Base-by-base conservation (phyloP, 1,284 basidiomycete species). In the Pulchroboletus neoregius region DNA sequence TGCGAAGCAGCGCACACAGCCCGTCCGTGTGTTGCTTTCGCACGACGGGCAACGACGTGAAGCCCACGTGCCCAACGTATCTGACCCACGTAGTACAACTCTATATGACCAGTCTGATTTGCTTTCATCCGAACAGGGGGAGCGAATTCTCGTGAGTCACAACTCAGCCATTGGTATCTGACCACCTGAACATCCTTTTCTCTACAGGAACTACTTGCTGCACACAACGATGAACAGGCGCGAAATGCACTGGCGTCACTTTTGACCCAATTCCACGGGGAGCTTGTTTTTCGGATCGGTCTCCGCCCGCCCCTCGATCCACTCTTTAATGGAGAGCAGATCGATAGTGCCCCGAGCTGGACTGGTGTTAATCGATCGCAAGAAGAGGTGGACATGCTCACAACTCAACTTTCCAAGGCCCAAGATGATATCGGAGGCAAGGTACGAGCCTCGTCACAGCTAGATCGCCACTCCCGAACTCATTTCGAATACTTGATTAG, bases 391-490 rank as follows among this genome's bases (percentile, higher is more conserved):
- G 68, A 76, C n/a, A 59, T 49, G 3, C 61, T 87, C 12, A 65
- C 66, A 24, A 55, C 65, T 6, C 67, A 66, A 52, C 62, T 87
- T 32, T 69, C 64, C 3, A 68, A 65, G 26, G 67, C 70, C 1
- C 79, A 81, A 0, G 84, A 87, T 49, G 86, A 88, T 56, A 72
- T 89, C 27, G 87, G 87, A 15, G 87, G 84, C 22, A 85, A 87
- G 72, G 87, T 87, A 37, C 30, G 60, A 45, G n/a, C n/a, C n/a
- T 44, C 41, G 5, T 30, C 27, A 11, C 12, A 16, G 2, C 32
- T 32, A 34, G 39, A 23, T 23, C 22, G 15, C 20, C 35, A 12
- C 20, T 12, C 35, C 8, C 3, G 15, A 36, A 34, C 43, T 52
- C 32, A 46, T 48, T 39, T 6, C 16, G 30, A 40, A 22, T 15